Evolutionary conservation across 1,284 basidiomycete species (phyloP), one percentile per base, ranked within the genome.

Genomic region (Ustilago crameri): DNA sequence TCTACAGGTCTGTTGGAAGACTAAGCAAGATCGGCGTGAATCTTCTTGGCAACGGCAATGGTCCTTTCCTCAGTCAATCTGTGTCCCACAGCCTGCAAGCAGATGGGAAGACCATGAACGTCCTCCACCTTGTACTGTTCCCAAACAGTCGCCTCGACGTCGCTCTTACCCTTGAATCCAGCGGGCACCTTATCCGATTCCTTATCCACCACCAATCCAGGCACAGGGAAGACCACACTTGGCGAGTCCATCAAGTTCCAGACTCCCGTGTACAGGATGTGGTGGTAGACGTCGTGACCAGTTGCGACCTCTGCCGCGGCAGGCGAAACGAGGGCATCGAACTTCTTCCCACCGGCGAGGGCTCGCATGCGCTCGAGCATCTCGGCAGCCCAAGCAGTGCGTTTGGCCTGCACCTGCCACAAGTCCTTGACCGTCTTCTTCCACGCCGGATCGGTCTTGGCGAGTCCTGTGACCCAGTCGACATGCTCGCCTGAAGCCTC

Each of bases 221-320:
- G 42, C 26, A 75, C n/a, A 4, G 71, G 74, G 48, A 66, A 40
- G 2, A 58, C 49, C 8, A 71, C 63, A 5, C 51, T 59, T 2
- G 74, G 74, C 49, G 53, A 55, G 42, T 76, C 72, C 71, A 76
- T 71, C 22, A 76, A 49, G 40, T 76, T 76, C 74, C 74, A 76
- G 20, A 47, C 46, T n/a, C 64, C 69, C 24, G 74, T 76, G 45
- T 70, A 74, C 46, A 68, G 66, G 51, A 74, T 65, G 52, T 75
- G 71, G 18, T 74, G 66, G 52, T 48, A 71, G 7, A 50, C 59
- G 26, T 70, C 74, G 51, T 75, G 64, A 10, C 27, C 38, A 0
- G 72, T 70, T 4, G 52, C 38, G 27, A 59, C 66, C 14, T 70
- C 65, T 14, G 74, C 67, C 3, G 74, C 64, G 3, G 58, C 66